These are phyloP conservation scores for Achlya hypogyna DNA, from an alignment of 352 stramenopile species.

Conservation along the genomic window DNA sequence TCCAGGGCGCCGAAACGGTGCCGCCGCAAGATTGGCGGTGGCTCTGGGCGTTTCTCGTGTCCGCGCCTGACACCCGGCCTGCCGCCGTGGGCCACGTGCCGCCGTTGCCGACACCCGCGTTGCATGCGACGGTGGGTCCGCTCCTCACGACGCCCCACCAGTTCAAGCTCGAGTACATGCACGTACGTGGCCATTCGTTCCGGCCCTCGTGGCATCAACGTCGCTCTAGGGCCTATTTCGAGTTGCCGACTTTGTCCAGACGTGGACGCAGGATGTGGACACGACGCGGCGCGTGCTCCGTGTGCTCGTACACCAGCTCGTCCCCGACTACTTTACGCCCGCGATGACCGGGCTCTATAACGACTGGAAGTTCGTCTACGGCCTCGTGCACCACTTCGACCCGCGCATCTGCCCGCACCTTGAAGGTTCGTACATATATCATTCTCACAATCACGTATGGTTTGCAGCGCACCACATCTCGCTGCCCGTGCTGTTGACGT, in stretches of 20 bases:
- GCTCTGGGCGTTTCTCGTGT: background rate
- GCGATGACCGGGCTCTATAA: conserved; percentile 1
- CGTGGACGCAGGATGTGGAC: background rate
- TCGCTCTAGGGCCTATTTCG: background rate
- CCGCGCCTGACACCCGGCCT: no score
- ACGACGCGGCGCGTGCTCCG: background rate
- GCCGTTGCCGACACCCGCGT: no score
- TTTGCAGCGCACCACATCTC: background rate
- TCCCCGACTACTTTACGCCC: background rate
- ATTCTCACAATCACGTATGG: background rate
- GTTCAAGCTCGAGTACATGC: background rate
- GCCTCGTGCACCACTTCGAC: background rate
- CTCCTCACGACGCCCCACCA: background rate
- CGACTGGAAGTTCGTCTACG: conserved; percentile 11
- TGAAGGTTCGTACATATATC: background rate
- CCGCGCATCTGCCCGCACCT: background rate
- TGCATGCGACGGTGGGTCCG: background rate
- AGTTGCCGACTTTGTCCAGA: background rate
- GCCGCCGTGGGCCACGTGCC: no score
- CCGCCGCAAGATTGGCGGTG: background rate
- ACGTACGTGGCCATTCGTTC: background rate
- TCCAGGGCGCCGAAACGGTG: background rate
- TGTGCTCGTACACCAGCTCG: background rate
- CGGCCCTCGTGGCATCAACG: background rate
- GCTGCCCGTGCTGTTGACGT: background rate